These are phyloP conservation scores for Penicillium sp. DNA, from an alignment of 2,329 filamentous ascomycete genomes.

Conservation along the genomic window DNA sequence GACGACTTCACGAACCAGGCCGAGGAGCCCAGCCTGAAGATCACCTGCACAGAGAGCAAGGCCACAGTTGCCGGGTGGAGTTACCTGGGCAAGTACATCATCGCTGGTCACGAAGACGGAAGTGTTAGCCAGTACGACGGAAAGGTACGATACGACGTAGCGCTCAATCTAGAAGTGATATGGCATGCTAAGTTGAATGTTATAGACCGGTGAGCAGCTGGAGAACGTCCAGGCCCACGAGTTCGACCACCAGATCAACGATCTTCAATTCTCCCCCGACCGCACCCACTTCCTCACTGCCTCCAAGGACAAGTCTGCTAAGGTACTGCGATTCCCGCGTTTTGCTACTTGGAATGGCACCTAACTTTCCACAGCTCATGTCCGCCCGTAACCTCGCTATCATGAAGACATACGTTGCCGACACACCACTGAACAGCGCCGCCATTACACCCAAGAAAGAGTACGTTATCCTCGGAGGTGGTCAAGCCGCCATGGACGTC, in stretches of 20 bases:
- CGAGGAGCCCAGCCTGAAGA: conserved; percentile 80
- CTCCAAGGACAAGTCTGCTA: conserved; percentile 96
- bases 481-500: conserved; percentile 98
- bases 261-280: conserved; percentile 93
- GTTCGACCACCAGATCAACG: conserved; percentile 79
- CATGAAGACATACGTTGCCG: conserved; percentile 88
- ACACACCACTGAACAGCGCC: conserved; percentile 96
- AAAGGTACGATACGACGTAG: conserved; percentile 64
- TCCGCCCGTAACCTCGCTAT: conserved; percentile 84
- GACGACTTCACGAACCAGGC: conserved; percentile 77
- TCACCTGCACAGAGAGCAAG: conserved; percentile 95
- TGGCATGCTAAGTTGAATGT: background rate
- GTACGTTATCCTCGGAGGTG: conserved; percentile 96
- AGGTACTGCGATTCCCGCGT: conserved; percentile 58
- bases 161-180: background rate
- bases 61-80: conserved; percentile 97
- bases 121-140: conserved; percentile 88
- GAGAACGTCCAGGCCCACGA: conserved; percentile 86
- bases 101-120: conserved; percentile 96
- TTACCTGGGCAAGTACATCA: conserved; percentile 93
- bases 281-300: conserved; percentile 98
- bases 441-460: conserved; percentile 95
- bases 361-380: conserved; percentile 64
- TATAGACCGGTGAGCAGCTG: conserved; percentile 76
- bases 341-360: background rate